Base-by-base conservation (phyloP, 2,329 filamentous ascomycete genomes). In the Aspergillus versicolor region DNA sequence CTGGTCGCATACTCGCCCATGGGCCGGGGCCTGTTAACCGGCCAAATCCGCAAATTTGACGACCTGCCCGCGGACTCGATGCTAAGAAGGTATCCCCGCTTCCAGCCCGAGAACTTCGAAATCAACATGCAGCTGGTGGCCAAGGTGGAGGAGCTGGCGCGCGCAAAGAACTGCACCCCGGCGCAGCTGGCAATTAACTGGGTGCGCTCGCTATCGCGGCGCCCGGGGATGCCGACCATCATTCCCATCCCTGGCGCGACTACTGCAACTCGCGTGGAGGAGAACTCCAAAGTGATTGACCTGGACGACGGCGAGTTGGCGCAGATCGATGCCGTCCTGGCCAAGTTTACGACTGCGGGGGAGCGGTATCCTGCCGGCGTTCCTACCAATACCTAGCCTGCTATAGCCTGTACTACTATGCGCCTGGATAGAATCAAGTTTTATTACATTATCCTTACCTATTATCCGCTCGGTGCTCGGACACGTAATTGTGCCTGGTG, bases 1-100 rank as follows among this genome's bases (percentile, higher is more conserved):
- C 76, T 92, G 46, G 74, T 91, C 34, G 88, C 87, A 0, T 92
- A 92, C 74, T 88, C 87, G 48, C 90, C 90, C 1, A 77, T 88
- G 1, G 81, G 83, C 21, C 75, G 81, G 7, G 85, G 85, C 1
- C 82, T 84, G 60, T 64, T 84, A 52, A 78, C 81, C 0, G 81
- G 81, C 8, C 68, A 79, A 46, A 74, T 83, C 65, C 79, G 73
- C 56, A 78, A 69, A 9, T 46, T 68, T 2, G 66, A 75, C 4
- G 81, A 84, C 56, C 71, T 84, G 41, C 77, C 77, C 0, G 72
- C 78, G 43, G 76, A 72, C 42, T 81, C 83, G 57, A 63, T 80
- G 52, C 76, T 80, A 15, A 70, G 66, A 12, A 48, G 54, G 5
- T 58, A 80, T 50, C 78, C 81, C 2, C 77, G 80, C 17, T 85